phyloP scores from a whole-genome alignment of 768 basidiomycete genomes.

The Leccinum rimulosum region DNA sequence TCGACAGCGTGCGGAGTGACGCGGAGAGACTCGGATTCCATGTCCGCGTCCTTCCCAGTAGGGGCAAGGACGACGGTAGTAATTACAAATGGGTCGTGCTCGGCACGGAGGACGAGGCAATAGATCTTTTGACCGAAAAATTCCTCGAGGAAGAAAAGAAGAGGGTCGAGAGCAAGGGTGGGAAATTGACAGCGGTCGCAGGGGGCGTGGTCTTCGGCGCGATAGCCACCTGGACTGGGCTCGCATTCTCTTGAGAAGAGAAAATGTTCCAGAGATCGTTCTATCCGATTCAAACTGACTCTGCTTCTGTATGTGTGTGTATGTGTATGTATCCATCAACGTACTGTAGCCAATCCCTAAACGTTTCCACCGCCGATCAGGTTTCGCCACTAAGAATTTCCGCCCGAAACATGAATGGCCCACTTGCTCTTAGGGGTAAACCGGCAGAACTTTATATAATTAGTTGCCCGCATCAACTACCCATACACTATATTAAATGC shows the following conservation, averaged over 20 bases:
- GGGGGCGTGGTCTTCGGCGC: constrained; percentile 61
- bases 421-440: background rate
- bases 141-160: constrained; percentile 31
- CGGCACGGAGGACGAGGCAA: constrained; percentile 49
- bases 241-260: constrained; percentile 46
- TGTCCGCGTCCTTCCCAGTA: constrained; percentile 37
- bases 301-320: background rate
- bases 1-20: constrained; percentile 37
- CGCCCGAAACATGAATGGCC: background rate
- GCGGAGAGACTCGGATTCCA: constrained; percentile 45
- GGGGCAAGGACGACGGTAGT: constrained; percentile 8
- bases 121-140: constrained; percentile 33
- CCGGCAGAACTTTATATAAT: background rate
- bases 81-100: constrained; percentile 48
- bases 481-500: background rate
- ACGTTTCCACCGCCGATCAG: constrained; percentile 5
- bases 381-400: background rate
- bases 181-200: constrained; percentile 45
- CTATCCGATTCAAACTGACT: background rate
- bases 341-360: background rate
- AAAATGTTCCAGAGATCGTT: background rate
- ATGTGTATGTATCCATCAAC: background rate
- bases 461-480: background rate
- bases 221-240: constrained; percentile 56
- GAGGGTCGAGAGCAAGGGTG: constrained; percentile 19